Conservation (phyloP, 257 asterid genomes). For the Nicotiana paniculata region DNA sequence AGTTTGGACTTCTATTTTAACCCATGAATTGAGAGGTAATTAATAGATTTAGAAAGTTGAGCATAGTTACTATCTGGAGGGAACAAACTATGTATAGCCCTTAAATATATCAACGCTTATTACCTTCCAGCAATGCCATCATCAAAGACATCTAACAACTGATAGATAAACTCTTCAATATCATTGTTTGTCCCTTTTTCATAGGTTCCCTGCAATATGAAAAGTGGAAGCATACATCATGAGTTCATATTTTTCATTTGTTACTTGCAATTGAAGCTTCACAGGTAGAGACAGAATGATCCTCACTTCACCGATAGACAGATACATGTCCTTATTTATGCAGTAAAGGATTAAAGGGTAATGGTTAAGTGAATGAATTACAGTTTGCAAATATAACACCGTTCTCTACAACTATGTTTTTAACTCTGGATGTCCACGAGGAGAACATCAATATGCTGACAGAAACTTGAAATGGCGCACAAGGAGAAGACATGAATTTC, state of each 20-base stretch:
- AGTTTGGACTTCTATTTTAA: not conserved
- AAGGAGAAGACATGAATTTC: not conserved
- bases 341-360: not conserved
- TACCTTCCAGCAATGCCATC: conserved; percentile 76
- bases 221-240: not conserved
- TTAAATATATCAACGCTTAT: not conserved
- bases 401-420: not conserved
- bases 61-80: not conserved
- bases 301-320: not conserved
- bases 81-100: not conserved
- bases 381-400: not conserved
- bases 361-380: not conserved
- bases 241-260: not conserved
- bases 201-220: conserved; percentile 60
- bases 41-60: not conserved
- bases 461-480: not conserved
- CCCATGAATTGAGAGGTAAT: not conserved
- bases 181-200: conserved; percentile 90
- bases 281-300: not conserved
- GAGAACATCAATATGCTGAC: not conserved
- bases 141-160: conserved; percentile 56
- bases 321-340: not conserved
- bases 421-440: not conserved
- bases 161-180: conserved; percentile 84
- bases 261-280: not conserved